phyloP scores from a whole-genome alignment of 352 stramenopile genomes.

The Phytophthora palmivora region DNA sequence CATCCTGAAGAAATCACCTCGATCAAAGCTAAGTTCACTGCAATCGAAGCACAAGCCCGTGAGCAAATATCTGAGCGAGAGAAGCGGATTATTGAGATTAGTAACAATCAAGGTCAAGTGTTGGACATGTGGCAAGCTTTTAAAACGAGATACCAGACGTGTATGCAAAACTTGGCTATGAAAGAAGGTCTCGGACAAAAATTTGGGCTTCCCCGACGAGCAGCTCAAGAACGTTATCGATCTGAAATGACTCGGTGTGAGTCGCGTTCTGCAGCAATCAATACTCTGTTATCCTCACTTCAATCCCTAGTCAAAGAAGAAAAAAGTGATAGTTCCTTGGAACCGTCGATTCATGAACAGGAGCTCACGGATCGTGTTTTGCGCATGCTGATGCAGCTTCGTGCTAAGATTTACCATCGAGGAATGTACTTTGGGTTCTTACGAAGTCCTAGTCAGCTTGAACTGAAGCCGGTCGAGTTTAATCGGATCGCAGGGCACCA shows the following conservation, averaged over 20 bases:
- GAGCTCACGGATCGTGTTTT: slow-evolving; percentile 36
- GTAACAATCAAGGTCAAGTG: slow-evolving; percentile 37
- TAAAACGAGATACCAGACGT: slow-evolving; percentile 74
- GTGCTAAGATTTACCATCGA: slow-evolving; percentile 63
- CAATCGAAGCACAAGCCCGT: slow-evolving; percentile 48
- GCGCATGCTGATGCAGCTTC: slow-evolving; percentile 56
- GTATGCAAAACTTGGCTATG: slow-evolving; percentile 84
- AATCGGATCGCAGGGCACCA: slow-evolving; percentile 17
- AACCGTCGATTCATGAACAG: neutral
- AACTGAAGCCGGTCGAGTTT: slow-evolving; percentile 44
- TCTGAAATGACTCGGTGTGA: slow-evolving; percentile 87
- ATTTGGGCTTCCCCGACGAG: slow-evolving; percentile 85
- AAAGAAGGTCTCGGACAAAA: slow-evolving; percentile 91
- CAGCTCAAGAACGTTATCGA: slow-evolving; percentile 84
- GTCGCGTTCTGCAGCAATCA: slow-evolving; percentile 63
- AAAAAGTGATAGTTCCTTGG: neutral
- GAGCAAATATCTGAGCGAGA: slow-evolving; percentile 44
- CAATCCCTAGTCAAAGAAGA: slow-evolving; percentile 41
- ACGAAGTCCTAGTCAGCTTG: slow-evolving; percentile 58
- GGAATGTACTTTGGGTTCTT: slow-evolving; percentile 73
- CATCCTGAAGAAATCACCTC: slow-evolving; percentile 73
- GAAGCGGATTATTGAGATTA: slow-evolving; percentile 46
- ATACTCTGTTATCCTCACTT: slow-evolving; percentile 67
- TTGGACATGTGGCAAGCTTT: slow-evolving; percentile 57
- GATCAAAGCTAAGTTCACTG: slow-evolving; percentile 46